Evolutionary conservation across 176 grass and related monocot genomes (phyloP), one percentile per base, ranked within the genome.

Genomic region (Chrysopogon serrulatus): DNA sequence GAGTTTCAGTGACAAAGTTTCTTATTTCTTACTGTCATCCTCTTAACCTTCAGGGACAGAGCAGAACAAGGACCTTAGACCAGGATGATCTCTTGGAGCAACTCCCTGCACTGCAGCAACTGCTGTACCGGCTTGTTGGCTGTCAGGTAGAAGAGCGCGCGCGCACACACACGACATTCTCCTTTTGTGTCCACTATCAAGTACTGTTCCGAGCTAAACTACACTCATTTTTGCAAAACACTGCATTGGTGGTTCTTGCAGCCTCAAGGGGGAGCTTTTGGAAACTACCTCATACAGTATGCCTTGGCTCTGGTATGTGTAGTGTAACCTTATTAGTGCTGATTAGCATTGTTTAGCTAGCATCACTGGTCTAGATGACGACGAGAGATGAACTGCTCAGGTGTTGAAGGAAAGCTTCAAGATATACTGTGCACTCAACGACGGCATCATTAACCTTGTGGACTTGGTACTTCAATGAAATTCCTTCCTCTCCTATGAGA

Each of bases 371-470:
- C 2, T 17, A 39, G 19, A 72, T 74, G 24, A 68, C 8, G 14
- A 28, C 10, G 12, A 79, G 23, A 18, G 1, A 11, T 19, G 7
- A 14, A 41, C 79, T 16, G 37, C 26, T 56, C 68, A 97, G 94
- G 84, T 92, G 68, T n/a, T 93, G 65, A 98, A 95, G 87, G 95
- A 95, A 83, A 98, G 92, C 84, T 98, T 95, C 78, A 98, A 91
- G 79, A 91, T 95, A 4, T 98, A 98, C 27, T 98, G 95, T 39
- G 84, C 92, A n/a, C 68, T 98, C 23, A 98, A 94, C 23, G 95
- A 94, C 84, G 92, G 95, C 34, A 92, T 97, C 80, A 92, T 97
- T 73, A 92, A 92, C 57, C 88, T 95, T 71, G 90, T 98, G 33
- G 95, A 98, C 21, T 47, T 91, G 92, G 95, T 95, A 88, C 10